Evolutionary conservation across 1,284 basidiomycete species (phyloP).

Genomic region (Malassezia yamatoensis): DNA sequence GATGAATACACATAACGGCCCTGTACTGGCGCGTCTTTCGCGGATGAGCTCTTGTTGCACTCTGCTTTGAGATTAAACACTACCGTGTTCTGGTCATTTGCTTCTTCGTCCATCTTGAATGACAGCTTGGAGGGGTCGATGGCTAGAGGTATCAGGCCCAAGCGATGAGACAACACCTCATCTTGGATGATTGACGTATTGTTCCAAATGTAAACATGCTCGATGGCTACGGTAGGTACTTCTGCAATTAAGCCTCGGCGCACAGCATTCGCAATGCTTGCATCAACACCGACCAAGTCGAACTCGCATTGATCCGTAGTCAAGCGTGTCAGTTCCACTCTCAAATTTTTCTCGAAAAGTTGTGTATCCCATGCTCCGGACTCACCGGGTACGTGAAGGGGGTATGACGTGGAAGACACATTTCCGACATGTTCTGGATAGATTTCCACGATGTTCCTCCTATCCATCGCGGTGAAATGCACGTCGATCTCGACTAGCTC

Average conservation of each 20-base stretch:
- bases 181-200: constrained; percentile 92
- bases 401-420: constrained; percentile 37
- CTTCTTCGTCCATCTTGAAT: constrained; percentile 52
- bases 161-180: constrained; percentile 79
- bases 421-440: constrained; percentile 39
- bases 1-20: constrained; percentile 61
- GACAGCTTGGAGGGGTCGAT: constrained; percentile 63
- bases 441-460: constrained; percentile 36
- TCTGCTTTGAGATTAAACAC: constrained; percentile 70
- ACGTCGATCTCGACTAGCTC: no score
- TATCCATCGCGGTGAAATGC: constrained; percentile 17
- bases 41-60: constrained; percentile 53
- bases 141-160: constrained; percentile 80
- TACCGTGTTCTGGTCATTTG: constrained; percentile 77
- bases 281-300: constrained; percentile 89
- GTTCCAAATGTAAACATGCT: constrained; percentile 86
- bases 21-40: constrained; percentile 50
- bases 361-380: constrained; percentile 26
- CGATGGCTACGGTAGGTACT: constrained; percentile 73
- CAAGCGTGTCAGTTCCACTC: constrained; percentile 32
- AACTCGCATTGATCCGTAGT: constrained; percentile 61
- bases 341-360: constrained; percentile 22
- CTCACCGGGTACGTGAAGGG: constrained; percentile 29
- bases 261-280: constrained; percentile 88
- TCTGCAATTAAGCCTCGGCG: constrained; percentile 86